Evolutionary conservation across 2,329 filamentous ascomycete species (phyloP).

Genomic region (Claviceps pazoutovae): DNA sequence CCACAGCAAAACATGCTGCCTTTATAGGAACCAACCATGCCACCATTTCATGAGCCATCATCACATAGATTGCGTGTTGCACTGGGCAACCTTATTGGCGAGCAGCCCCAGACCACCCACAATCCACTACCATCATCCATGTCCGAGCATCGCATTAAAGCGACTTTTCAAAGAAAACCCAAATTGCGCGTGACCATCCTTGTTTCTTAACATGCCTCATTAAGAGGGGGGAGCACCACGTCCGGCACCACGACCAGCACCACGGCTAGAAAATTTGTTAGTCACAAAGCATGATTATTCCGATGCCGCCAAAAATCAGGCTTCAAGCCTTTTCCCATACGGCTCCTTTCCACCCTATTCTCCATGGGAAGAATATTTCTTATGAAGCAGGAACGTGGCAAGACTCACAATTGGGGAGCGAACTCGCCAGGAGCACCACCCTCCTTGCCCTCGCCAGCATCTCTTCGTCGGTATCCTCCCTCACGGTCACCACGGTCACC

Average conservation of each 20-base stretch:
- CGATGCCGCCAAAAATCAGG: neutral
- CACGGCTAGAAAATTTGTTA: conserved; percentile 44
- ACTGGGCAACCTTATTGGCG: too few species aligned
- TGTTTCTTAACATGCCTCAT: conserved; percentile 21
- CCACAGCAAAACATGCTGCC: too few species aligned
- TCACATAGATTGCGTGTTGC: too few species aligned
- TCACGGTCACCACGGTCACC: conserved; percentile 62
- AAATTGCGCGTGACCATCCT: too few species aligned
- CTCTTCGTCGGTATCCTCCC: conserved; percentile 85
- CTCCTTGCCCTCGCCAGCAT: conserved; percentile 78
- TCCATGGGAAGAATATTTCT: neutral
- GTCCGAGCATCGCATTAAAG: too few species aligned
- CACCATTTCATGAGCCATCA: too few species aligned
- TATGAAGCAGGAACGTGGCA: neutral
- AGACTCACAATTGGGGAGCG: conserved; percentile 70
- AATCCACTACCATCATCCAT: too few species aligned
- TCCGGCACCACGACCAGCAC: conserved; percentile 70
- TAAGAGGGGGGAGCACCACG: conserved; percentile 58
- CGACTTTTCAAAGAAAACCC: too few species aligned
- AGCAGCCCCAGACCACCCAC: too few species aligned
- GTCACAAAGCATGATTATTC: neutral
- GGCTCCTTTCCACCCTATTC: too few species aligned
- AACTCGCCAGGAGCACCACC: conserved; percentile 85
- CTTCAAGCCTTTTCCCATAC: neutral
- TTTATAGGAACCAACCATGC: too few species aligned